A percentile compares a stretch with the other conserved stretches of the same genome.
These are phyloP conservation scores for Gymnopilus dilepis DNA, from an alignment of 768 basidiomycete species.

Conservation along the genomic window DNA sequence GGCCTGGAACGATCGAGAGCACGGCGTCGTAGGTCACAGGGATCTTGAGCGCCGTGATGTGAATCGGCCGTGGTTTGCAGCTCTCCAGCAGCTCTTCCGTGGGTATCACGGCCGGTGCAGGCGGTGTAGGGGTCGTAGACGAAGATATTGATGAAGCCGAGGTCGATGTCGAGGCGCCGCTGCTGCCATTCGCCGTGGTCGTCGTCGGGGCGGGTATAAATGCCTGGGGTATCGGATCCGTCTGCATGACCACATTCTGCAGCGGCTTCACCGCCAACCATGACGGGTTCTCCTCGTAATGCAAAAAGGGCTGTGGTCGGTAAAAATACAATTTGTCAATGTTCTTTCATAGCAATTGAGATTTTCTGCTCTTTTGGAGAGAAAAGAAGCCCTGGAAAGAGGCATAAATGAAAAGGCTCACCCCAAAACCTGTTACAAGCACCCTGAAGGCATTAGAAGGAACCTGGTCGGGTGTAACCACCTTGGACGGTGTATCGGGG, in stretches of 20 bases:
- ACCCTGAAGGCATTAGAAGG: conserved; percentile 35
- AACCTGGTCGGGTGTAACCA: not conserved
- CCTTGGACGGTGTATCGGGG: not conserved
- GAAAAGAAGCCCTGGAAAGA: not conserved
- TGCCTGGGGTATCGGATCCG: conserved; percentile 30
- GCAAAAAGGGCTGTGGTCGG: conserved; percentile 54
- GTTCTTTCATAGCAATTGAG: conserved; percentile 3
- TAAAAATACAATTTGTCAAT: conserved; percentile 13
- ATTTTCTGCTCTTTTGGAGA: conserved; percentile 5
- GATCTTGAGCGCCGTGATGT: conserved; percentile 62
- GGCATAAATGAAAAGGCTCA: conserved; percentile 25
- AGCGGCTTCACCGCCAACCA: conserved; percentile 73
- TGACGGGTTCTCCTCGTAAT: conserved; percentile 66
- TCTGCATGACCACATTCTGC: conserved; percentile 56
- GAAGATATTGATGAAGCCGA: conserved; percentile 15
- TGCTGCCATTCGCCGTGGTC: conserved; percentile 9
- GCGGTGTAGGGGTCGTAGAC: conserved; percentile 12
- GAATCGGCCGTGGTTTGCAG: conserved; percentile 49
- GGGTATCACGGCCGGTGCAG: not conserved
- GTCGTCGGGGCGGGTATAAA: conserved; percentile 23
- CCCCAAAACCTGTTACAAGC: conserved; percentile 44
- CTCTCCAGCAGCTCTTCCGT: conserved; percentile 14
- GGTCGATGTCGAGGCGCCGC: conserved; percentile 10
- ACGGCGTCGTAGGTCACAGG: conserved; percentile 66
- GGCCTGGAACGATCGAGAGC: conserved; percentile 55